Conservation (phyloP, 495 filamentous ascomycete species). For the Hypoxylon perforatum region DNA sequence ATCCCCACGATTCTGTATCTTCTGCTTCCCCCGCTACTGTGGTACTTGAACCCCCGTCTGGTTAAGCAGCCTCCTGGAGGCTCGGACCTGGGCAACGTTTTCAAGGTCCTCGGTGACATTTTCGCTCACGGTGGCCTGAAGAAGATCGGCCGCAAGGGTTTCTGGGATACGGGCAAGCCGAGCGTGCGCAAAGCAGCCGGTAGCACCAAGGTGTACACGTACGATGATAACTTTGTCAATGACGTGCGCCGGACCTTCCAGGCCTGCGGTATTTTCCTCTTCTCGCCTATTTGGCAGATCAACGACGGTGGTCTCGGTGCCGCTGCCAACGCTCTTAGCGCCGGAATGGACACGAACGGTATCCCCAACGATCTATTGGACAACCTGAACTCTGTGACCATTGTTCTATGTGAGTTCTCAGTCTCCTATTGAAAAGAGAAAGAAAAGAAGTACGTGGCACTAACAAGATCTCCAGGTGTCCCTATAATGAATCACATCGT, state of each 20-base stretch:
- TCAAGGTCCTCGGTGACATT: slow-evolving; percentile 62
- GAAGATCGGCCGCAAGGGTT: slow-evolving; percentile 62
- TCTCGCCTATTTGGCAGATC: slow-evolving; percentile 73
- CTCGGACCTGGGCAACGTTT: slow-evolving; percentile 63
- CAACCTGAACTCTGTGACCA: slow-evolving; percentile 77
- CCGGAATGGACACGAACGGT: slow-evolving; percentile 70
- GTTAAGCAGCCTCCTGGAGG: slow-evolving; percentile 63
- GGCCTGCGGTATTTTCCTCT: slow-evolving; percentile 64
- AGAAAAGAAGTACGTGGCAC: neutral
- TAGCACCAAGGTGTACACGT: slow-evolving; percentile 51
- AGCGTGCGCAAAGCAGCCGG: slow-evolving; percentile 61
- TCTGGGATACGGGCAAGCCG: slow-evolving; percentile 71
- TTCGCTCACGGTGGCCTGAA: slow-evolving; percentile 63
- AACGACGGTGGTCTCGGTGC: slow-evolving; percentile 59
- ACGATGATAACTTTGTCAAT: slow-evolving; percentile 62
- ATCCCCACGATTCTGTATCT: slow-evolving; percentile 71
- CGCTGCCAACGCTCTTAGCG: slow-evolving; percentile 64
- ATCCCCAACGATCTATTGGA: slow-evolving; percentile 78
- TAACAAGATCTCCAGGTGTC: slow-evolving; percentile 59
- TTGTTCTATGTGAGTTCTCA: slow-evolving; percentile 64
- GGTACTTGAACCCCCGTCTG: slow-evolving; percentile 58
- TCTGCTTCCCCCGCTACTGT: slow-evolving; percentile 63
- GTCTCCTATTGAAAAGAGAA: neutral
- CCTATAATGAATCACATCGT: slow-evolving; percentile 74
- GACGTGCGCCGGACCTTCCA: slow-evolving; percentile 64